A percentile compares a stretch with the other conserved stretches of the same genome.
phyloP scores from a whole-genome alignment of 805 yeast genomes.

The Yarrowia divulgata region DNA sequence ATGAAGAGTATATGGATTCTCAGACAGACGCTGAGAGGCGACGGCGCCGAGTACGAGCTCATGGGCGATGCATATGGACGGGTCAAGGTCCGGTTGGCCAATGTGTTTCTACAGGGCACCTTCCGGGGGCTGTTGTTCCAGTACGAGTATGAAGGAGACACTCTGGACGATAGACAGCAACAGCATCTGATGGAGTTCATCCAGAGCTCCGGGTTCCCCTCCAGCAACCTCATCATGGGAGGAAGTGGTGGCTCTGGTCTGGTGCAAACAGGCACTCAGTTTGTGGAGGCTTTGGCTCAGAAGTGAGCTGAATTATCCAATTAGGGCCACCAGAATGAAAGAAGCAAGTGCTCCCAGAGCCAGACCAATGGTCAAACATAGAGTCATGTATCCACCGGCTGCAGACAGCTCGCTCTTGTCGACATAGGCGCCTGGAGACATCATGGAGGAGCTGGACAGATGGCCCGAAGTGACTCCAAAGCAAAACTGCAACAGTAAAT shows the following conservation, averaged over 20 bases:
- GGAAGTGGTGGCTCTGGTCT: conserved; percentile 2
- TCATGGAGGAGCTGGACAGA: conserved; percentile 77
- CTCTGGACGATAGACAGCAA: conserved; percentile 26
- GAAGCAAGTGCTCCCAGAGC: conserved; percentile 80
- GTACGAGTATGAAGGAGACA: conserved; percentile 53
- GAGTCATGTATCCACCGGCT: conserved; percentile 91
- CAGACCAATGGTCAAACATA: conserved; percentile 78
- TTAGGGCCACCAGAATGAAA: conserved; percentile 62
- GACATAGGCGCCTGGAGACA: conserved; percentile 69
- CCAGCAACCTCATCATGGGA: conserved; percentile 22
- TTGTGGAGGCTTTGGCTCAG: conserved; percentile 30
- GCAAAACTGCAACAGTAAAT: conserved; percentile 70
- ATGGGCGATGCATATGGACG: conserved; percentile 52
- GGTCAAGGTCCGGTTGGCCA: conserved; percentile 67
- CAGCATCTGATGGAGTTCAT: conserved; percentile 35
- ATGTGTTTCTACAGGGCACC: conserved; percentile 74
- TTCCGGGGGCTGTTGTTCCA: conserved; percentile 75
- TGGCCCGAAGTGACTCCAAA: conserved; percentile 94
- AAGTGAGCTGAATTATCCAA: conserved; percentile 1
- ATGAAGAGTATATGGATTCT: conserved; percentile 73
- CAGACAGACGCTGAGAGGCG: conserved; percentile 74
- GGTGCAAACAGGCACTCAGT: conserved; percentile 25
- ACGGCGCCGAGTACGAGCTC: conserved; percentile 70
- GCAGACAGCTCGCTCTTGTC: conserved; percentile 79
- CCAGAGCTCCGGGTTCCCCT: conserved; percentile 30